phyloP scores from a whole-genome alignment of 768 basidiomycete genomes.

The Saitozyma sp. region DNA sequence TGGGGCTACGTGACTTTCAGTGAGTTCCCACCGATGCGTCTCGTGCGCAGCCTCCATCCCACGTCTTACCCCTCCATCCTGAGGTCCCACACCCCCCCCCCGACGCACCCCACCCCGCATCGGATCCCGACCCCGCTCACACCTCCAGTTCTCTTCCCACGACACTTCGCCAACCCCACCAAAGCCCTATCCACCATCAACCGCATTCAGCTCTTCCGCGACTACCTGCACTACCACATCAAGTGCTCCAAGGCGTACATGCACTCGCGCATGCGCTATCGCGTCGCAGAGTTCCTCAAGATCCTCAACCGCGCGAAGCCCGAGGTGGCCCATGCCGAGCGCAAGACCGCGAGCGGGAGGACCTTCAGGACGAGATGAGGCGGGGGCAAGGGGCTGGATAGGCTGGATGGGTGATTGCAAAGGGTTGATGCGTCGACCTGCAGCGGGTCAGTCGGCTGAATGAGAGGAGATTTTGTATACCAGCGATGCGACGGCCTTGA shows the following conservation, averaged over 20 bases:
- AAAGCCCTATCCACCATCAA: slow-evolving; percentile 79
- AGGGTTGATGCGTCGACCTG: not conserved
- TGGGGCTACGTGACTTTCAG: slow-evolving; percentile 93
- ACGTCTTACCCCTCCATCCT: not conserved
- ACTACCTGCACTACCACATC: slow-evolving; percentile 99
- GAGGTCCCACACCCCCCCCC: not conserved
- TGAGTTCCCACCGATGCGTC: slow-evolving; percentile 32
- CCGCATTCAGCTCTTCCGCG: slow-evolving; percentile 93
- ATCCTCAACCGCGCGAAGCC: slow-evolving; percentile 94
- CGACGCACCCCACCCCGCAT: not conserved
- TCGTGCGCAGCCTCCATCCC: not conserved
- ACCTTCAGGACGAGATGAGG: slow-evolving; percentile 38
- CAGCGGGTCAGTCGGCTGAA: no score
- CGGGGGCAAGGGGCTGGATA: not conserved
- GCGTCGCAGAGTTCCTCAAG: slow-evolving; percentile 81
- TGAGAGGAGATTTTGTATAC: no score
- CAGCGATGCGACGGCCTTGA: no score
- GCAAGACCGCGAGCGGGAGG: slow-evolving; percentile 74
- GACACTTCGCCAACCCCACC: slow-evolving; percentile 76
- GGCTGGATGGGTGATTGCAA: not conserved
- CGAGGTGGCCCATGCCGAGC: slow-evolving; percentile 71
- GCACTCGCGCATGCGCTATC: slow-evolving; percentile 93
- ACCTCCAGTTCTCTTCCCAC: slow-evolving; percentile 78
- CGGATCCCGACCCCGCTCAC: slow-evolving; percentile 2
- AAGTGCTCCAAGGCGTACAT: slow-evolving; percentile 94